phyloP scores from a whole-genome alignment of 108 stramenopile genomes.

The Nitzschia sp. region DNA sequence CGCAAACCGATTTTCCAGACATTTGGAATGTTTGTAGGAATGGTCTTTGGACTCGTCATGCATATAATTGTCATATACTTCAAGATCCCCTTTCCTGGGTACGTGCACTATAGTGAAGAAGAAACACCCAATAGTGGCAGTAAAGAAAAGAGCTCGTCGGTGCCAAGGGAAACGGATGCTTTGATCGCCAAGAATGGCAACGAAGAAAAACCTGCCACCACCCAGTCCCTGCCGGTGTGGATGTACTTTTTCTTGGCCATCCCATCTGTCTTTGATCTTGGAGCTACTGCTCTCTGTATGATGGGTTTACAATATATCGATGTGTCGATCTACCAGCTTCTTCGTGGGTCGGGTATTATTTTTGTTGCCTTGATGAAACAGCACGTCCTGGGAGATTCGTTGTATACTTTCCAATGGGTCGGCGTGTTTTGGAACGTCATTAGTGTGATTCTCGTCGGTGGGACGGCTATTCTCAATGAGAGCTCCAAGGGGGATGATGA shows the following conservation, averaged over 20 bases:
- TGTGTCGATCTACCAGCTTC: slow-evolving; percentile 87
- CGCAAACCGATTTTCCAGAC: slow-evolving; percentile 68
- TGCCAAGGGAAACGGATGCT: slow-evolving; percentile 8
- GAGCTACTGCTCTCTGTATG: slow-evolving; percentile 90
- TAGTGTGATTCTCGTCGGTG: slow-evolving; percentile 79
- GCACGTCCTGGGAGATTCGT: slow-evolving; percentile 66
- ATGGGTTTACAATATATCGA: slow-evolving; percentile 85
- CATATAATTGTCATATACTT: slow-evolving; percentile 70
- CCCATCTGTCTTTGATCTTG: slow-evolving; percentile 85
- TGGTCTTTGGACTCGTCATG: slow-evolving; percentile 82
- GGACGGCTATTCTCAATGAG: slow-evolving; percentile 66
- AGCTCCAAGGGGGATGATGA: slow-evolving; percentile 12
- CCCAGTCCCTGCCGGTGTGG: slow-evolving; percentile 52
- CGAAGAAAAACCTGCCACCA: slow-evolving; percentile 5
- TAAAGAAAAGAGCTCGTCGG: background rate
- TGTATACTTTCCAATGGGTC: slow-evolving; percentile 83
- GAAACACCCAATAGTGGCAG: background rate
- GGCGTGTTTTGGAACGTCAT: slow-evolving; percentile 88
- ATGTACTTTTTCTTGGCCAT: slow-evolving; percentile 88
- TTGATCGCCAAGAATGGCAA: slow-evolving; percentile 18
- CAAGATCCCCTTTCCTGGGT: slow-evolving; percentile 87
- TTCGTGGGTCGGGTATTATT: slow-evolving; percentile 88
- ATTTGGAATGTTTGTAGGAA: slow-evolving; percentile 94
- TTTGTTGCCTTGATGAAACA: slow-evolving; percentile 94
- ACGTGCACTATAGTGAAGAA: slow-evolving; percentile 34